phyloP scores from a whole-genome alignment of 176 grass and related monocot species.

The Carex kokanica region DNA sequence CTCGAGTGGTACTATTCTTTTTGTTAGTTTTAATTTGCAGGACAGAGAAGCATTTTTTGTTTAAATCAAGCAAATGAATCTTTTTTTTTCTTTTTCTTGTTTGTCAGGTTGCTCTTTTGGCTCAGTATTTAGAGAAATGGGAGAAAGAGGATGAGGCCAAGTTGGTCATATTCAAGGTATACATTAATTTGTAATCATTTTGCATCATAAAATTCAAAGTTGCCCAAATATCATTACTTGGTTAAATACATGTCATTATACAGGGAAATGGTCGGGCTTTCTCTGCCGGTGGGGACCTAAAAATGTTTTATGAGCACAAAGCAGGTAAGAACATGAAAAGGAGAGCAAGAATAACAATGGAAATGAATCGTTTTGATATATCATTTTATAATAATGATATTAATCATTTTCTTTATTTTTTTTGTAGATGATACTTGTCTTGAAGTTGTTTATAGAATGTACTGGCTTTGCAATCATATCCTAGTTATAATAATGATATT shows the following conservation, averaged over 20 bases:
- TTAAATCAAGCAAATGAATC: neutral
- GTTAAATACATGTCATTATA: constrained; percentile 22
- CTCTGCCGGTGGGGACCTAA: constrained; percentile 92
- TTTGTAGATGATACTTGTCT: constrained; percentile 86
- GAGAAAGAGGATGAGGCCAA: constrained; percentile 81
- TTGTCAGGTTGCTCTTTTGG: constrained; percentile 65
- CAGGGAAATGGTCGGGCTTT: constrained; percentile 80
- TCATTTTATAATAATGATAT: neutral
- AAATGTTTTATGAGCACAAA: constrained; percentile 98
- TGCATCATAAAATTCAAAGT: neutral
- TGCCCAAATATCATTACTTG: neutral
- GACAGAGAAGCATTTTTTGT: neutral
- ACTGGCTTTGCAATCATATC: constrained; percentile 92
- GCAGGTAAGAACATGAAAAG: constrained; percentile 40
- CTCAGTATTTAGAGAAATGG: constrained; percentile 85
- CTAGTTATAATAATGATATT: no score
- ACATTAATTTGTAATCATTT: neutral
- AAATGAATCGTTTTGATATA: neutral
- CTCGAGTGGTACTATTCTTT: constrained; percentile 54
- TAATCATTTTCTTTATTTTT: neutral
- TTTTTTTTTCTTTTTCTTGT: neutral
- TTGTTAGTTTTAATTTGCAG: neutral
- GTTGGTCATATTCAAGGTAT: constrained; percentile 81
- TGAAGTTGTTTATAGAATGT: constrained; percentile 96
- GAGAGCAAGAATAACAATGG: neutral